These are phyloP conservation scores for Narthecium ossifragum DNA, from an alignment of 106 monocot species.

Conservation along the genomic window DNA sequence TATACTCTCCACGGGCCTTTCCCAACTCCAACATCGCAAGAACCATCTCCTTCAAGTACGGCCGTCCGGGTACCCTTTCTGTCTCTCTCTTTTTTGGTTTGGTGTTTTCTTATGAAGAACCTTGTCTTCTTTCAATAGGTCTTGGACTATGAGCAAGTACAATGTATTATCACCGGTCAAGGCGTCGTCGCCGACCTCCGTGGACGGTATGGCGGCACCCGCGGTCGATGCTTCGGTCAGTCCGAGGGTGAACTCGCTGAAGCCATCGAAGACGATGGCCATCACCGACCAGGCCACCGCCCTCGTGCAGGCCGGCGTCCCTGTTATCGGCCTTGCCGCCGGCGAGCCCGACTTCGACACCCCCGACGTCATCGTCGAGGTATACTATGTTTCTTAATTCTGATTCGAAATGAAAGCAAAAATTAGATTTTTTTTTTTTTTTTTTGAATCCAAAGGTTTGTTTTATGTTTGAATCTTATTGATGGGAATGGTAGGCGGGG, in stretches of 20 bases:
- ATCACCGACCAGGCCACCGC: conserved; percentile 91
- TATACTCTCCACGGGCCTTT: no score
- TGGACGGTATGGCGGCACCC: no score
- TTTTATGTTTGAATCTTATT: not conserved
- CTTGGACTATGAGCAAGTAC: no score
- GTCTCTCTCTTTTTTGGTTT: no score
- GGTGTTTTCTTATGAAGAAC: no score
- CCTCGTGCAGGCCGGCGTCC: conserved; percentile 81
- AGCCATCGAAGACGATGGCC: conserved; percentile 95
- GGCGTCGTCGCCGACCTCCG: no score
- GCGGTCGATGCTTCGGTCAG: conserved; percentile 56
- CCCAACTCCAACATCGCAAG: no score
- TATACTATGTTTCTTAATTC: conserved; percentile 4
- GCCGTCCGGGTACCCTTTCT: no score
- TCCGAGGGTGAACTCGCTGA: conserved; percentile 74
- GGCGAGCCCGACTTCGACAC: conserved; percentile 96
- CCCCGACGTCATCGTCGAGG: conserved; percentile 61
- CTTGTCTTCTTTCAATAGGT: no score
- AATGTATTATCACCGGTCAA: no score
- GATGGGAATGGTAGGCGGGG: conserved; percentile 53
- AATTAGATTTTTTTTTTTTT: not conserved
- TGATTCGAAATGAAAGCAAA: not conserved
- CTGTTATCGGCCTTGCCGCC: conserved; percentile 81
- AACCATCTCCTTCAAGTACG: no score
- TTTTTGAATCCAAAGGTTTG: not conserved